These are phyloP conservation scores for Lojkania enalia DNA, from an alignment of 2,329 filamentous ascomycete genomes.

Conservation along the genomic window DNA sequence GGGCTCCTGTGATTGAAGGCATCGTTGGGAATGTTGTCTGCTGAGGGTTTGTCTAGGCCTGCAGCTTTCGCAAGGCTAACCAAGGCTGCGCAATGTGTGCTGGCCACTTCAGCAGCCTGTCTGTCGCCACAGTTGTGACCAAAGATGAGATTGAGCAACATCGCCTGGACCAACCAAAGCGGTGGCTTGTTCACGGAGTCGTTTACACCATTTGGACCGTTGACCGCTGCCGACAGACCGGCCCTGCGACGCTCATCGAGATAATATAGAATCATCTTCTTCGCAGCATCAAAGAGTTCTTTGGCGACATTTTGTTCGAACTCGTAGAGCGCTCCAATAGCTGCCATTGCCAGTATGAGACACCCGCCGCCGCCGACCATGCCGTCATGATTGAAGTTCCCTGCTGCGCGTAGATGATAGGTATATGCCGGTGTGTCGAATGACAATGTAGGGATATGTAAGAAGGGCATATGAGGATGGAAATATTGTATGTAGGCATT, in stretches of 20 bases:
- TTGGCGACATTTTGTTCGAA: conserved; percentile 77
- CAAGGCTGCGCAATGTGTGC: conserved; percentile 86
- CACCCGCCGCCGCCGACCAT: conserved; percentile 80
- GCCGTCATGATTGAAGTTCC: conserved; percentile 57
- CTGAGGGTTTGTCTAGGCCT: conserved; percentile 65
- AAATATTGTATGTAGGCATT: conserved; percentile 89
- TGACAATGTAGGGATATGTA: conserved; percentile 87
- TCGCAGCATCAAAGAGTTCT: conserved; percentile 87
- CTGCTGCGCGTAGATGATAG: conserved; percentile 61
- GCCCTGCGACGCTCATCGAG: conserved; percentile 88
- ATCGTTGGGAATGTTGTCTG: conserved; percentile 26
- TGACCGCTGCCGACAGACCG: conserved; percentile 68
- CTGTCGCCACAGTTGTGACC: conserved; percentile 94
- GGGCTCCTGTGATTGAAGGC: conserved; percentile 23
- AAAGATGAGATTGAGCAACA: conserved; percentile 94
- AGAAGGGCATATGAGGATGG: conserved; percentile 91
- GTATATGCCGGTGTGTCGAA: conserved; percentile 78
- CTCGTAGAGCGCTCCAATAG: conserved; percentile 86
- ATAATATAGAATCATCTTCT: conserved; percentile 93
- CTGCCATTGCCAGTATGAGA: conserved; percentile 83
- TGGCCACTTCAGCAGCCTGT: conserved; percentile 85
- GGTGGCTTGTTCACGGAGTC: conserved; percentile 74
- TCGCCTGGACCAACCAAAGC: conserved; percentile 93
- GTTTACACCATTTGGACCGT: conserved; percentile 53
- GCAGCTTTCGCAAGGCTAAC: conserved; percentile 90